phyloP scores from a whole-genome alignment of 306 rosid species.

The Inga leiocalycina region DNA sequence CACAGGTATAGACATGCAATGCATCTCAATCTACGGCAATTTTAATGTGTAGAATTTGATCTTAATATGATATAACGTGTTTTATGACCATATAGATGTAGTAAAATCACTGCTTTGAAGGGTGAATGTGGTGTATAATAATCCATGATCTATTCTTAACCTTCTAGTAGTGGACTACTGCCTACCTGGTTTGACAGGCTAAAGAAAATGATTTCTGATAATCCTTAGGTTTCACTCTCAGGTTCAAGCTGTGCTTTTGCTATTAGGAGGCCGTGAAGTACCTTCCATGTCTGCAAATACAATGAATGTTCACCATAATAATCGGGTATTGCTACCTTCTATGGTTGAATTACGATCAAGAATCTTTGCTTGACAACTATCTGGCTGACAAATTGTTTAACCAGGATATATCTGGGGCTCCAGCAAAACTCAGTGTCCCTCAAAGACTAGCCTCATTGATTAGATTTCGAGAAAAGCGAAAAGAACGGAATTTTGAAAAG shows the following conservation, averaged over 20 bases:
- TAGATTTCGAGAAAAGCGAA: slow-evolving; percentile 85
- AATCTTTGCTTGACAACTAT: slow-evolving; percentile 39
- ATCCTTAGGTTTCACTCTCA: slow-evolving; percentile 43
- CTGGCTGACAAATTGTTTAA: slow-evolving; percentile 51
- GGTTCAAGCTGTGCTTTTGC: slow-evolving; percentile 79
- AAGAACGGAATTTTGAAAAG: slow-evolving; percentile 79
- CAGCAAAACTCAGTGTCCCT: slow-evolving; percentile 63
- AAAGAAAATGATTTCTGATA: slow-evolving; percentile 28
- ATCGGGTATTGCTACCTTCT: slow-evolving; percentile 51
- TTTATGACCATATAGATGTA: neutral
- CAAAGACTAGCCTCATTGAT: slow-evolving; percentile 74
- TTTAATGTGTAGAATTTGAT: slow-evolving; percentile 5
- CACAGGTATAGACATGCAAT: neutral
- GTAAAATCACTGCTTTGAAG: slow-evolving; percentile 9
- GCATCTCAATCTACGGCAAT: slow-evolving; percentile 21
- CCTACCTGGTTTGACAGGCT: slow-evolving; percentile 19
- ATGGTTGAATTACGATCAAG: slow-evolving; percentile 34
- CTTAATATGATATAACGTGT: slow-evolving; percentile 11
- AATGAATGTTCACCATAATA: slow-evolving; percentile 43
- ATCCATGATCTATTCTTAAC: slow-evolving; percentile 10
- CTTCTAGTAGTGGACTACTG: slow-evolving; percentile 14
- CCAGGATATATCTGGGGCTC: slow-evolving; percentile 61
- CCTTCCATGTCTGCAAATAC: slow-evolving; percentile 48
- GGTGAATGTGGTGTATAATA: slow-evolving; percentile 18
- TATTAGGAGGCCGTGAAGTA: slow-evolving; percentile 72